Base-by-base conservation (phyloP, 1,284 basidiomycete species). In the Sporisorium exsertum region DNA sequence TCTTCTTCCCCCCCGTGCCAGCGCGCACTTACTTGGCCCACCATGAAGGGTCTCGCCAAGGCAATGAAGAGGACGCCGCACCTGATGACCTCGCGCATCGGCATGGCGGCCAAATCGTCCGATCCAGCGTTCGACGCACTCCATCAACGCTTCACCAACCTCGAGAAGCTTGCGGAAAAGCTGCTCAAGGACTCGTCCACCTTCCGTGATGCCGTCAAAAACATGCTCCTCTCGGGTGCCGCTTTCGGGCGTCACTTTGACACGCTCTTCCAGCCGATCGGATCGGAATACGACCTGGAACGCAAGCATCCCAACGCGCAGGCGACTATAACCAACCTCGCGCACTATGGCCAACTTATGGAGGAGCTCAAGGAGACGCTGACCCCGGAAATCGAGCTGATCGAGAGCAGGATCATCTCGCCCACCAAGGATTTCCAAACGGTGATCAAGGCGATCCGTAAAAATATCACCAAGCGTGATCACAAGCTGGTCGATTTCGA, bases 401-500 rank as follows among this genome's bases (percentile, higher is more conserved):
- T 99, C 84, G 93, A 97, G 77, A 92, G 91, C 69, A 89, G 95
- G 68, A 91, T 99, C 64, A 87, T 93, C 42, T 91, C 89, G 0
- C 97, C 97, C 18, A 89, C 91, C 63, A 97, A 94, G 87, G 97
- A 99, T 85, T 89, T 97, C 42, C 91, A 93, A 84, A 88, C 89
- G 0, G 89, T 97, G 64, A 88, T 96, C 87, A 98, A 97, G 88
- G 87, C 89, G 72, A 93, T 97, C 80, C 88, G 95, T 79, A 99
- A 99, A 89, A 94, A 91, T 32, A 94, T 96, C 82, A 93, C 92
- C 16, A 99, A 99, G 88, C 90, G 97, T 43, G 94, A 98, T 58
- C 97, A 99, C 87, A 99, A 99, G 92, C 89, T 98, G 56, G 88
- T 93, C 50, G 97, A 99, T 87, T 99, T 92, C 80, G 97, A 99